Evolutionary conservation across 768 basidiomycete species (phyloP).

Genomic region (Tylopilus subfusipes): DNA sequence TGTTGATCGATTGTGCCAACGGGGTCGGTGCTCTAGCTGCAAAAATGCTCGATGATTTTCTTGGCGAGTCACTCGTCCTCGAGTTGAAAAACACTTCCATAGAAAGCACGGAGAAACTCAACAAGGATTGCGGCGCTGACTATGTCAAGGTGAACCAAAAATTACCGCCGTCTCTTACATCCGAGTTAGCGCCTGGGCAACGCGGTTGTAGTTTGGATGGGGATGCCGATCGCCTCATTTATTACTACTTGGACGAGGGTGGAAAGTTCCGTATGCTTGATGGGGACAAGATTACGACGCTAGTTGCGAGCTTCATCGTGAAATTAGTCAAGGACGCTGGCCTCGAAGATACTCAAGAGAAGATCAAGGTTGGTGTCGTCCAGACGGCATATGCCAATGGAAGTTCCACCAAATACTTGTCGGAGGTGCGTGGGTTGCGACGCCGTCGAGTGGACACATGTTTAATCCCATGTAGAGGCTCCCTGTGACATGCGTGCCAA

Average conservation of each 20-base stretch:
- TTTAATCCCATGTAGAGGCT: constrained; percentile 57
- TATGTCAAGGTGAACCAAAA: constrained; percentile 93
- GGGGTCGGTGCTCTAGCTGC: constrained; percentile 86
- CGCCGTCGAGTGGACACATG: neutral
- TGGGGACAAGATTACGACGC: constrained; percentile 95
- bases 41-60: constrained; percentile 52
- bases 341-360: constrained; percentile 49
- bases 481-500: constrained; percentile 91
- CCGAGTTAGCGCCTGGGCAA: constrained; percentile 63
- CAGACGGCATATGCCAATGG: constrained; percentile 99
- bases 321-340: constrained; percentile 86
- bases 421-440: constrained; percentile 50
- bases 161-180: constrained; percentile 71
- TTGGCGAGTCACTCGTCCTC: constrained; percentile 60
- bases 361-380: constrained; percentile 87
- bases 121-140: constrained; percentile 90
- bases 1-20: constrained; percentile 97
- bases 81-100: constrained; percentile 67
- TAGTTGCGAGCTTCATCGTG: constrained; percentile 90
- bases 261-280: constrained; percentile 88
- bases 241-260: constrained; percentile 82
- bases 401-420: constrained; percentile 88
- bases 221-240: constrained; percentile 96
- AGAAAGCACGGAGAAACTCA: constrained; percentile 67
- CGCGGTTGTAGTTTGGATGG: constrained; percentile 94